Evolutionary conservation across 2,329 filamentous ascomycete genomes (phyloP).

Genomic region (Nannizziopsis barbatae): DNA sequence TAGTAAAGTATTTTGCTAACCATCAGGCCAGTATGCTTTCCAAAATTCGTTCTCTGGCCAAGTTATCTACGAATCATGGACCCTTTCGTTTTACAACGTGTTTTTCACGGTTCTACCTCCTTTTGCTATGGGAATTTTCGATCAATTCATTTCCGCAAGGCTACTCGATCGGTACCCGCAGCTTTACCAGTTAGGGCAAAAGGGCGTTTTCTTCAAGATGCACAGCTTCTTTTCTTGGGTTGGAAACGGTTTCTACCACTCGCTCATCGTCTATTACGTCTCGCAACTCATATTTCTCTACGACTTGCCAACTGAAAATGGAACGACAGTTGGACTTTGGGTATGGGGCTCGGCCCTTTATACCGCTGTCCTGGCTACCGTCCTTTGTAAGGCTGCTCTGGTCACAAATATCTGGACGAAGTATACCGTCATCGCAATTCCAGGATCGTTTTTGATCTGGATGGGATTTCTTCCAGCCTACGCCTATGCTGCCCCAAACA

Average conservation of each 20-base stretch:
- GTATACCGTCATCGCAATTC: slow-evolving; percentile 90
- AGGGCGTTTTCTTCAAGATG: slow-evolving; percentile 84
- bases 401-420: slow-evolving; percentile 99
- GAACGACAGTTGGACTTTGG: slow-evolving; percentile 83
- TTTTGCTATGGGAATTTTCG: slow-evolving; percentile 87
- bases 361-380: slow-evolving; percentile 82
- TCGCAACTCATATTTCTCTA: slow-evolving; percentile 68
- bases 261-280: slow-evolving; percentile 79
- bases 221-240: slow-evolving; percentile 92
- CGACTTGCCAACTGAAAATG: slow-evolving; percentile 68
- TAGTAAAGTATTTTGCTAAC: slow-evolving; percentile 18
- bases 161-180: slow-evolving; percentile 92
- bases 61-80: slow-evolving; percentile 99
- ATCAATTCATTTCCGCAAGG: slow-evolving; percentile 92
- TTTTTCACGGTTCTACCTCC: slow-evolving; percentile 92
- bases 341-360: slow-evolving; percentile 96
- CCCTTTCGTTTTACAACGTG: slow-evolving; percentile 97
- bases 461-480: slow-evolving; percentile 81
- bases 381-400: slow-evolving; percentile 85
- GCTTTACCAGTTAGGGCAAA: slow-evolving; percentile 84
- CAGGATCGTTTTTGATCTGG: slow-evolving; percentile 86
- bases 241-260: slow-evolving; percentile 89
- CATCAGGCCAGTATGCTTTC: slow-evolving; percentile 64
- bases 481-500: slow-evolving; percentile 69
- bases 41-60: slow-evolving; percentile 97